A percentile compares a stretch with the other conserved stretches of the same genome.
phyloP scores from a whole-genome alignment of 2,329 filamentous ascomycete species.

The Trichoderma koningii region DNA sequence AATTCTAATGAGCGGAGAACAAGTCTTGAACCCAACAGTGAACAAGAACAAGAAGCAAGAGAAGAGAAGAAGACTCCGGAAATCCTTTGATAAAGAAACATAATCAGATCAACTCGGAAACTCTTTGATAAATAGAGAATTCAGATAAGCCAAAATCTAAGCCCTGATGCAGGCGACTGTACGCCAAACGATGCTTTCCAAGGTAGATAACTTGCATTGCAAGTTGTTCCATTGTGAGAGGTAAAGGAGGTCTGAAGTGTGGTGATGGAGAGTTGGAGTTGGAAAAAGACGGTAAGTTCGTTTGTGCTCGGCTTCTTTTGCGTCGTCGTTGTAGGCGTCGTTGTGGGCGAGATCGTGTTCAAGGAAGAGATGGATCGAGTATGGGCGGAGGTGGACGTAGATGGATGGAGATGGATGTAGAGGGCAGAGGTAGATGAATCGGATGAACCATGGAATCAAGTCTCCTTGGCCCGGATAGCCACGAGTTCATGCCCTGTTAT shows the following conservation, averaged over 20 bases:
- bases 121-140: not conserved
- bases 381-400: not conserved
- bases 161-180: constrained; percentile 6
- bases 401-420: too few relatives aligned
- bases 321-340: not conserved
- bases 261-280: not conserved
- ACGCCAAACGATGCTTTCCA: constrained; percentile 24
- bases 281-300: not conserved
- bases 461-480: too few relatives aligned
- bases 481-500: too few relatives aligned
- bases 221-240: not conserved
- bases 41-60: not conserved
- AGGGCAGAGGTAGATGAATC: too few relatives aligned
- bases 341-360: not conserved
- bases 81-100: too few relatives aligned
- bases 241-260: not conserved
- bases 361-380: not conserved
- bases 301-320: not conserved
- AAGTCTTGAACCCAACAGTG: not conserved
- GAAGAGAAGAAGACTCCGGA: not conserved
- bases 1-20: not conserved
- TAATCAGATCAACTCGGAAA: too few relatives aligned
- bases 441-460: too few relatives aligned
- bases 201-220: too few relatives aligned
- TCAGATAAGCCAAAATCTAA: constrained; percentile 13